Evolutionary conservation across 2,329 filamentous ascomycete genomes (phyloP), one percentile per base, ranked within the genome.

Genomic region (Alternaria sp.): DNA sequence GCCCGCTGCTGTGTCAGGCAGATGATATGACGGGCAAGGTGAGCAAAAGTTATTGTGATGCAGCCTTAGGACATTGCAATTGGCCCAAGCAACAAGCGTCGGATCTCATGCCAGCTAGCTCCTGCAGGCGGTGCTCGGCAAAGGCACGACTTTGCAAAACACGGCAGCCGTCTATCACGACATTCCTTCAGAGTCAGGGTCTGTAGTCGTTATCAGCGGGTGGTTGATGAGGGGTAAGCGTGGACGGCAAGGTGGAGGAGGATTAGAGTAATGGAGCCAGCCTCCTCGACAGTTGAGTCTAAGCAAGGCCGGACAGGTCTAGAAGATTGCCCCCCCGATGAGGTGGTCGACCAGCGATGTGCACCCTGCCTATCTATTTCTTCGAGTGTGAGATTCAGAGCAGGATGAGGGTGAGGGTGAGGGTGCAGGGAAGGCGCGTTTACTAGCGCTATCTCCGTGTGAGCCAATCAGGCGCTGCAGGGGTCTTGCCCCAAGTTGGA

Each of bases 51-150:
- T 46, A 54, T 62, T 59, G 62, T 54, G 47, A 57, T 64, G 67
- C 65, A 65, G 67, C 60, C 53, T 54, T 54, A 66, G 67, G 65
- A 66, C 68, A 66, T 67, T 52, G 59, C 57, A 53, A 66, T 69
- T 75, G 63, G 67, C 69, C 70, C 65, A 66, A 66, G 60, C 52
- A 57, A 57, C 59, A 61, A 60, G 62, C 58, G 57, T 66, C 62
- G 64, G 67, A 66, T 68, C 67, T 67, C 59, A 70, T 61, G 64
- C 57, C 59, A 62, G 62, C 61, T 71, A 68, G 65, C 61, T 66
- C 47, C 61, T 68, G 70, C 65, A 62, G 54, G 63, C 51, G 16
- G 34, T 64, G 61, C 68, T 69, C 66, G 66, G 67, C 67, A 67
- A 62, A 64, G 66, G 54, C 53, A 62, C 63, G 62, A 59, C 61